Evolutionary conservation across 2,329 filamentous ascomycete genomes (phyloP).

Genomic region (Chrysoporthe austroafricana): DNA sequence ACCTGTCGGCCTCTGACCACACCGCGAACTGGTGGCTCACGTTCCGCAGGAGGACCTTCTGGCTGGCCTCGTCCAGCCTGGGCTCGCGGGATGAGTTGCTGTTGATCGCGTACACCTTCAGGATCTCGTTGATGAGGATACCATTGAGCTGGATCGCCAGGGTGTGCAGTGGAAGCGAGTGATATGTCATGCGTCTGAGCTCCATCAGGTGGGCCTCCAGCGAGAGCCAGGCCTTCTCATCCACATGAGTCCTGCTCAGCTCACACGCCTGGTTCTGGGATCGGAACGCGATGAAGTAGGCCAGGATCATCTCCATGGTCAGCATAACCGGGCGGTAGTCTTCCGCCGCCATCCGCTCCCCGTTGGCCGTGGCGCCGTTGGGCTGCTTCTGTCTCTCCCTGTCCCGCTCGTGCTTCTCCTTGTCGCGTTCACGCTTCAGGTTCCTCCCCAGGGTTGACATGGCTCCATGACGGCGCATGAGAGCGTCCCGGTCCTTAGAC

Average conservation of each 20-base stretch:
- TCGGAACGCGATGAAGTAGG: conserved; percentile 59
- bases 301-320: conserved; percentile 54
- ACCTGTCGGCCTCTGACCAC: conserved; percentile 38
- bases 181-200: conserved; percentile 44
- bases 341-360: conserved; percentile 18
- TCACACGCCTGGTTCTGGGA: conserved; percentile 49
- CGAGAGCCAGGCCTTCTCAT: conserved; percentile 47
- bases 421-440: conserved; percentile 60
- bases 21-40: conserved; percentile 34
- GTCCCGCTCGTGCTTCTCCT: conserved; percentile 45
- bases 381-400: conserved; percentile 45
- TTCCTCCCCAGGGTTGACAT: conserved; percentile 50
- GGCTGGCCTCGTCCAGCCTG: conserved; percentile 33
- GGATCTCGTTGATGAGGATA: conserved; percentile 50
- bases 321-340: conserved; percentile 33
- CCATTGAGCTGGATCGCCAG: conserved; percentile 50
- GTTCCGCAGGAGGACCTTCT: conserved; percentile 33
- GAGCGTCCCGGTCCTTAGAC: conserved; percentile 22
- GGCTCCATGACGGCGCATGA: conserved; percentile 18
- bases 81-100: conserved; percentile 26
- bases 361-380: conserved; percentile 25
- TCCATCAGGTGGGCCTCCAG: conserved; percentile 51
- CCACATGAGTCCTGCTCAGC: conserved; percentile 48
- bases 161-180: conserved; percentile 41
- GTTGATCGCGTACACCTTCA: conserved; percentile 42